phyloP scores from a whole-genome alignment of 495 filamentous ascomycete genomes.

The Aspergillus olivimuriae region DNA sequence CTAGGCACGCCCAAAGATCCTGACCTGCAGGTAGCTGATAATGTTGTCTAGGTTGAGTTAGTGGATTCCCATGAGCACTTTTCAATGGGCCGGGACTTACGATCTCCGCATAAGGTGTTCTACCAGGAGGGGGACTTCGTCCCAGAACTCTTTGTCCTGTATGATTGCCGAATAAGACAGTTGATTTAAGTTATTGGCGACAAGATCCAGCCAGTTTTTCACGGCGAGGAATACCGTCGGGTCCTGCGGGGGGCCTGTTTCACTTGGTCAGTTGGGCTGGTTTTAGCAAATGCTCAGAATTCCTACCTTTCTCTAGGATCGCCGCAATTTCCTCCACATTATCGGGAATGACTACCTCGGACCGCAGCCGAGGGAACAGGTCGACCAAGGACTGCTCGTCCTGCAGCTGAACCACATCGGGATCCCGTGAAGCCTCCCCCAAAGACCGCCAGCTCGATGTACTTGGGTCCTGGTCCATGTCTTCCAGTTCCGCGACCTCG shows the following conservation, averaged over 20 bases:
- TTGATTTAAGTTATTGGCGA: constrained; percentile 22
- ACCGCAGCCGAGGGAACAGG: constrained; percentile 28
- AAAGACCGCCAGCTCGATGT: constrained; percentile 40
- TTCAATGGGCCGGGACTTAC: constrained; percentile 20
- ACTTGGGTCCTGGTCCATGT: constrained; percentile 44
- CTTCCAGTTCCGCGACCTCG: constrained; percentile 50
- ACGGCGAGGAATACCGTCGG: constrained; percentile 16
- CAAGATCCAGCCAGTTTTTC: constrained; percentile 32
- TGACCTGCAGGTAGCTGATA: constrained; percentile 25
- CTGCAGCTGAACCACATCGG: constrained; percentile 31
- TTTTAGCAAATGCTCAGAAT: too few species aligned
- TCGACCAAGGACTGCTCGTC: constrained; percentile 25
- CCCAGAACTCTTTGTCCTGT: constrained; percentile 48
- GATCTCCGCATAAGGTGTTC: constrained; percentile 39
- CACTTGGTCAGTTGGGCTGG: constrained; percentile 1
- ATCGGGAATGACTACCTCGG: constrained; percentile 23
- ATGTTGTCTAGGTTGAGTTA: constrained; percentile 18
- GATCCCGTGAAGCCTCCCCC: constrained; percentile 29
- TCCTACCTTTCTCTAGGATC: constrained; percentile 44
- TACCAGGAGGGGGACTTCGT: constrained; percentile 39
- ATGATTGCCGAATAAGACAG: constrained; percentile 20
- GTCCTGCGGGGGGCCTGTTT: constrained; percentile 26
- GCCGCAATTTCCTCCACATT: constrained; percentile 30
- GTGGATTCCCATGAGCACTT: too few species aligned
- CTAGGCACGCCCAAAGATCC: constrained; percentile 20